Percentiles rank a stretch among this genome's conserved stretches.
Conservation (phyloP, 164 flowering plant species). For the Magnolia kwangsiensis region DNA sequence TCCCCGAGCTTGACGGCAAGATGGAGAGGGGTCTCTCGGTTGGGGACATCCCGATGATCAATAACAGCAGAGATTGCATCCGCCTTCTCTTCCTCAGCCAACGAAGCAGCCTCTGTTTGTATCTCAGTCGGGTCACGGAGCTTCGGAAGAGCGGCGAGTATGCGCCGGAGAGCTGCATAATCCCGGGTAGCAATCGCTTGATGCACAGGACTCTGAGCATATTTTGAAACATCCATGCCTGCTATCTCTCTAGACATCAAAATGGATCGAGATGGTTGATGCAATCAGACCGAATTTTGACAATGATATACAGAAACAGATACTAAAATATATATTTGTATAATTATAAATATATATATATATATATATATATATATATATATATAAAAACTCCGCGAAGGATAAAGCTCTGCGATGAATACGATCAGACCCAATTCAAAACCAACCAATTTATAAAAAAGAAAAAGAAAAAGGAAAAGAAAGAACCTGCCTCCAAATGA, state of each 20-base stretch:
- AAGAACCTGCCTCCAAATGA: background rate
- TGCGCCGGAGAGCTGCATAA: constrained; percentile 49
- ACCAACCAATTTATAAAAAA: background rate
- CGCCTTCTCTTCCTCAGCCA: constrained; percentile 68
- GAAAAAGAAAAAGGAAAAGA: background rate
- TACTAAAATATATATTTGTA: background rate
- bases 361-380: too few relatives aligned
- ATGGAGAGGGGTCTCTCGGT: constrained; percentile 83
- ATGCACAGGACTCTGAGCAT: constrained; percentile 72
- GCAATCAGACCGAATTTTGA: constrained; percentile 8
- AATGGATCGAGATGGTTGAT: constrained; percentile 6
- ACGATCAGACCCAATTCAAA: background rate
- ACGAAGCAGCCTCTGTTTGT: constrained; percentile 47
- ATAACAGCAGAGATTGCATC: constrained; percentile 67
- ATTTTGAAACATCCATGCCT: constrained; percentile 40
- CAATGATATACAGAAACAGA: background rate
- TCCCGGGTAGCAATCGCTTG: constrained; percentile 55
- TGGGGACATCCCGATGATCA: constrained; percentile 77
- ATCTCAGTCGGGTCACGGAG: constrained; percentile 57
- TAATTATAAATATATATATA: background rate
- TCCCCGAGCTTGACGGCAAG: constrained; percentile 77
- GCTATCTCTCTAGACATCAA: constrained; percentile 38
- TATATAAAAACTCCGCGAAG: background rate
- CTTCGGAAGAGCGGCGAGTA: constrained; percentile 51
- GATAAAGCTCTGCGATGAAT: background rate